Percentiles rank a stretch among this genome's conserved stretches.
Evolutionary conservation across 768 basidiomycete species (phyloP).

Genomic region (Trametopsis cervina): DNA sequence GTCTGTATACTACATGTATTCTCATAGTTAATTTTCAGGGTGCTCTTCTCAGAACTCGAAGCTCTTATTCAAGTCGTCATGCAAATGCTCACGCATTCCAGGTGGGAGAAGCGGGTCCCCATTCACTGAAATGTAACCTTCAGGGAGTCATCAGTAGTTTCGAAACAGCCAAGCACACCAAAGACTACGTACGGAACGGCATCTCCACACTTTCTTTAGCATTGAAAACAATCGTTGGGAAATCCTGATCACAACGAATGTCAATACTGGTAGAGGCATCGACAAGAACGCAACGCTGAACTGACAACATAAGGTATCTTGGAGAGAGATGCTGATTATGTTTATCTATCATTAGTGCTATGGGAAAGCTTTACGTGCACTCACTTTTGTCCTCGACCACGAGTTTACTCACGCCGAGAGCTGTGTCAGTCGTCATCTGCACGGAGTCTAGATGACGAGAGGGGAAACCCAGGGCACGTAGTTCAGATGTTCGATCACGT

Average conservation of each 20-base stretch:
- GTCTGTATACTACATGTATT: not conserved
- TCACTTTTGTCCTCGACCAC: conserved; percentile 68
- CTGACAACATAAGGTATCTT: conserved; percentile 70
- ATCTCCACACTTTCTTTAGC: conserved; percentile 90
- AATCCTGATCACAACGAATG: conserved; percentile 45
- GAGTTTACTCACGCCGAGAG: conserved; percentile 82
- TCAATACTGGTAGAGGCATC: not conserved
- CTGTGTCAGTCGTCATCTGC: conserved; percentile 99
- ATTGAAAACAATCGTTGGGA: conserved; percentile 87
- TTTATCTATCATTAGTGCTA: not conserved
- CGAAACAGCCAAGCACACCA: too few species aligned
- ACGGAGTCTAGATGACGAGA: conserved; percentile 76
- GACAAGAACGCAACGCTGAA: not conserved
- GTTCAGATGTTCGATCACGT: conserved; percentile 83
- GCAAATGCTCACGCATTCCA: conserved; percentile 83
- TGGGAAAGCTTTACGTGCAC: conserved; percentile 10
- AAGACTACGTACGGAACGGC: conserved; percentile 64
- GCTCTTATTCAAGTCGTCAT: conserved; percentile 79
- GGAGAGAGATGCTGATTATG: conserved; percentile 46
- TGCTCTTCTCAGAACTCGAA: conserved; percentile 62
- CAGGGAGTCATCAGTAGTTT: not conserved
- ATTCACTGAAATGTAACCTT: conserved; percentile 40
- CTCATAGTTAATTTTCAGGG: not conserved
- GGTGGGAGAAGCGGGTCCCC: conserved; percentile 73
- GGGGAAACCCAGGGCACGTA: conserved; percentile 83